phyloP scores from a whole-genome alignment of 371 early-diverging fungal genomes.

The Capniomyces stellatus region DNA sequence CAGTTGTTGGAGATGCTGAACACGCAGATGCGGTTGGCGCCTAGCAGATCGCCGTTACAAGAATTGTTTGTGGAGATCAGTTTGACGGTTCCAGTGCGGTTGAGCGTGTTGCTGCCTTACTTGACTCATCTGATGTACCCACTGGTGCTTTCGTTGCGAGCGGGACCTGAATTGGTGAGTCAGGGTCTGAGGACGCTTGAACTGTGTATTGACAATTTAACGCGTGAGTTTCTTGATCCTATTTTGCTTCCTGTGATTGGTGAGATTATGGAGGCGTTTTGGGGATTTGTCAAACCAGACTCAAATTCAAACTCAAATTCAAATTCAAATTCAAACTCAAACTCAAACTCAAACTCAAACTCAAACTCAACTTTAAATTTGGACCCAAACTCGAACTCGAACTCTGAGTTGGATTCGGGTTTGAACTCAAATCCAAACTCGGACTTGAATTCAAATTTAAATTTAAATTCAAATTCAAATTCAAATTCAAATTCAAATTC shows the following conservation, averaged over 20 bases:
- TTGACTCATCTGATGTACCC: constrained; percentile 91
- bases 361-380: too few species aligned
- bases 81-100: constrained; percentile 90
- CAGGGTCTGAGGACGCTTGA: constrained; percentile 95
- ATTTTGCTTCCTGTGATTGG: constrained; percentile 84
- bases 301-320: not conserved
- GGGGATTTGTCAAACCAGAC: constrained; percentile 70
- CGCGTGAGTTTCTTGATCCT: constrained; percentile 91
- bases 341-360: constrained; percentile 45
- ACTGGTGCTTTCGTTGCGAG: constrained; percentile 79
- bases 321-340: too few species aligned
- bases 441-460: too few species aligned
- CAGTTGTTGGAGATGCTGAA: constrained; percentile 80
- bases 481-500: too few species aligned
- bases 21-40: constrained; percentile 45
- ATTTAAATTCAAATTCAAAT: too few species aligned
- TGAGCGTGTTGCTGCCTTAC: constrained; percentile 86
- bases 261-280: constrained; percentile 81
- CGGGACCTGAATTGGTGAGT: constrained; percentile 77
- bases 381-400: constrained; percentile 30
- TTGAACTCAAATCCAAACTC: not conserved
- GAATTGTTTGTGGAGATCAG: constrained; percentile 78
- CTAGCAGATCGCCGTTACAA: constrained; percentile 65
- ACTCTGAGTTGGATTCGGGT: not conserved
- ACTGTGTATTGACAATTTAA: constrained; percentile 93